phyloP scores from a whole-genome alignment of 2,329 filamentous ascomycete genomes.

The Pezicula neosporulosa region DNA sequence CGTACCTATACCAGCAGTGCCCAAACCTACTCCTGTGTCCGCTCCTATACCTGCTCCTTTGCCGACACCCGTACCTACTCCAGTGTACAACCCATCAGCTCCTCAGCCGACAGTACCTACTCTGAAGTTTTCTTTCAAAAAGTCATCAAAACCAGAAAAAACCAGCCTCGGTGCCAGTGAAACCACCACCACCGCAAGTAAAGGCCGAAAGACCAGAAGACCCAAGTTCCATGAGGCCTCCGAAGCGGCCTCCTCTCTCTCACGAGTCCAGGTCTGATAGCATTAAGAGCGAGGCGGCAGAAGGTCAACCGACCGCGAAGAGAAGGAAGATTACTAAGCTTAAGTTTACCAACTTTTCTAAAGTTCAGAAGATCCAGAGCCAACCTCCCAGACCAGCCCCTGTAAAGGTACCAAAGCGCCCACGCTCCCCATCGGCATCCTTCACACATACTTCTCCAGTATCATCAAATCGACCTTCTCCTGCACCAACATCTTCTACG shows the following conservation, averaged over 20 bases:
- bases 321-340: slow-evolving; percentile 16
- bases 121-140: slow-evolving; percentile 3
- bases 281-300: slow-evolving; percentile 3
- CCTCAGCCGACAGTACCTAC: neutral
- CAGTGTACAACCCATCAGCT: neutral
- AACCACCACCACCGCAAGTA: neutral
- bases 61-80: neutral
- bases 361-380: slow-evolving; percentile 15
- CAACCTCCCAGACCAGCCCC: slow-evolving; percentile 14
- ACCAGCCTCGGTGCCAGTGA: neutral
- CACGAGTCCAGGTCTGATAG: slow-evolving; percentile 3
- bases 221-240: slow-evolving; percentile 14
- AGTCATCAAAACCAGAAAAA: slow-evolving; percentile 6
- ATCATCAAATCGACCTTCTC: slow-evolving; percentile 12
- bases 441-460: slow-evolving; percentile 13
- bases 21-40: neutral
- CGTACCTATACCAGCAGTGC: slow-evolving; percentile 1
- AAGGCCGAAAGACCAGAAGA: neutral
- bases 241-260: slow-evolving; percentile 18
- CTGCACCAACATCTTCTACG: slow-evolving; percentile 7
- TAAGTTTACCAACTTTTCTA: slow-evolving; percentile 6
- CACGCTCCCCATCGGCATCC: slow-evolving; percentile 4
- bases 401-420: slow-evolving; percentile 3
- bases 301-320: slow-evolving; percentile 3
- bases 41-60: neutral